Base-by-base conservation (phyloP, 2,329 filamentous ascomycete species). In the Alternaria dauci region DNA sequence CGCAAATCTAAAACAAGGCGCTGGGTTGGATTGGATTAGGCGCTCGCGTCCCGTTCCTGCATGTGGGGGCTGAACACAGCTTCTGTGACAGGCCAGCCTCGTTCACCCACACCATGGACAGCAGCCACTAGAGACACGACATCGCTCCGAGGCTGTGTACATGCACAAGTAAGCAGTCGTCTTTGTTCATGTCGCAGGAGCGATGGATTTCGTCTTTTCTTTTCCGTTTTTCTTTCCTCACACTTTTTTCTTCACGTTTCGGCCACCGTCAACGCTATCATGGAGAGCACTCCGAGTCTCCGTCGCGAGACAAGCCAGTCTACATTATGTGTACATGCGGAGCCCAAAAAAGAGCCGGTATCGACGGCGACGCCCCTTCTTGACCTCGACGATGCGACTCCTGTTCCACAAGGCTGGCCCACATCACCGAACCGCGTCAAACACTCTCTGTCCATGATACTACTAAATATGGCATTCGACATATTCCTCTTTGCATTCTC, bases 241-340 rank as follows among this genome's bases (percentile, higher is more conserved):
- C n/a, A n/a, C n/a, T n/a, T 11, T 9, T 30, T 11, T 30, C 8
- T 4, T 30, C 28, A 30, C 9, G 0, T 30, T 4, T 11, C 28
- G 0, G 1, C 1, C 0, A 34, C 14, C 14, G n/a, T 1, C 0
- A 2, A 34, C 12, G 14, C 0, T 3, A 34, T 34, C n/a, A 39
- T 39, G 36, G 0, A 39, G n/a, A 11, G n/a, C 18, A 39, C 36
- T 2, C 4, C 18, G 36, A 39, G 36, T 39, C 36, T 39, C 1
- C 36, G 18, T 11, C 4, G 0, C n/a, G n/a, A 11, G 36, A 8
- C n/a, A 2, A 20, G n/a, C 8, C n/a, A 39, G 0, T 20, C 36
- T 11, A 20, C 36, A 0, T 9, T 11, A 5, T 8, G 6, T 1
- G 8, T 5, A 0, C 1, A 16, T 8, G 5, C 8, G 1, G 34